These are phyloP conservation scores for Zelopaecilomyces penicillatus DNA, from an alignment of 2,329 filamentous ascomycete species.

Conservation along the genomic window DNA sequence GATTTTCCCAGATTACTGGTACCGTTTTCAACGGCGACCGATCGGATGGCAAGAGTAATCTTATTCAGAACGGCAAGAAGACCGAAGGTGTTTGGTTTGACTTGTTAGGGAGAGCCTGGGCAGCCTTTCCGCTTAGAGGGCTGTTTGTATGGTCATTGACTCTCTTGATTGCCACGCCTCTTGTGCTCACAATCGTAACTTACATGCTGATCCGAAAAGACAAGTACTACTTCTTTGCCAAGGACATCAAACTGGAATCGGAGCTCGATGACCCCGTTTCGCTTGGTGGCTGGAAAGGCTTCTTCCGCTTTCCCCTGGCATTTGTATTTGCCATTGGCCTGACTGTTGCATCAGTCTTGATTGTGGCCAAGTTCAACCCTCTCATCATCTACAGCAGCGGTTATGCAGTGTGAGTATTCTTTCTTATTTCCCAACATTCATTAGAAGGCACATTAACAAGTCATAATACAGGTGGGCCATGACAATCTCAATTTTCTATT, in stretches of 20 bases:
- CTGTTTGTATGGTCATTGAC: conserved; percentile 84
- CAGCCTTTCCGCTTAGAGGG: conserved; percentile 68
- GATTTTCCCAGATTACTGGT: conserved; percentile 60
- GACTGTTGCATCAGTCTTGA: conserved; percentile 63
- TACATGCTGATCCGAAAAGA: conserved; percentile 61
- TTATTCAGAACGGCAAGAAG: conserved; percentile 57
- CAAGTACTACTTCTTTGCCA: conserved; percentile 83
- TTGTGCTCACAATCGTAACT: conserved; percentile 62
- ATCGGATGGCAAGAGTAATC: conserved; percentile 46
- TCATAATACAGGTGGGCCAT: conserved; percentile 57
- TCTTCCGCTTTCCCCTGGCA: conserved; percentile 76
- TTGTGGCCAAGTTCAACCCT: conserved; percentile 78
- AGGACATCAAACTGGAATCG: conserved; percentile 43
- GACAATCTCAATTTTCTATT: conserved; percentile 74
- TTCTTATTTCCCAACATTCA: neutral
- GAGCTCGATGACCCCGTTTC: conserved; percentile 53
- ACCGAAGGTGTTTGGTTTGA: conserved; percentile 87
- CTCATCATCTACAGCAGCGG: conserved; percentile 84
- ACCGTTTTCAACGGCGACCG: conserved; percentile 55
- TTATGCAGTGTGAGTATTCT: conserved; percentile 57
- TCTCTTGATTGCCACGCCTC: conserved; percentile 68
- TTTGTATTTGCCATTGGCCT: conserved; percentile 58
- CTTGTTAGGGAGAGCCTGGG: conserved; percentile 71
- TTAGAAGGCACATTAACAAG: too few species aligned
- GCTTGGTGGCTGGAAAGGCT: conserved; percentile 69